These are phyloP conservation scores for Boletus subcaerulescens DNA, from an alignment of 768 basidiomycete genomes.

Conservation along the genomic window DNA sequence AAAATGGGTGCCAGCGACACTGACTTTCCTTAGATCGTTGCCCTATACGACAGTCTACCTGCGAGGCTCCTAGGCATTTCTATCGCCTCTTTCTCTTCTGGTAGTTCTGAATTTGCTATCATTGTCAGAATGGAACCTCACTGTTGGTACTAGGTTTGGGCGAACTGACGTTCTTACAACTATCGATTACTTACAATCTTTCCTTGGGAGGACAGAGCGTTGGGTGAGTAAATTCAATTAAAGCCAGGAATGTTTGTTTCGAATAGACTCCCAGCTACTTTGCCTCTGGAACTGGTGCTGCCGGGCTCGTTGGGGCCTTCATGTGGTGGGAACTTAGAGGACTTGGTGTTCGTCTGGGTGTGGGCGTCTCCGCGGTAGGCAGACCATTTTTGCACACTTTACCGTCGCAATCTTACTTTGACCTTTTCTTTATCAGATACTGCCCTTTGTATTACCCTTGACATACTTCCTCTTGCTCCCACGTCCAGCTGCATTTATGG, in stretches of 20 bases:
- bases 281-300: conserved; percentile 91
- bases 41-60: conserved; percentile 59
- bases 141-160: conserved; percentile 64
- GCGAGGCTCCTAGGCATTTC: conserved; percentile 79
- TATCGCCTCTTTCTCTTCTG: conserved; percentile 85
- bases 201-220: conserved; percentile 76
- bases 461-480: conserved; percentile 81
- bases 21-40: conserved; percentile 59
- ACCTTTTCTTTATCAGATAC: conserved; percentile 44
- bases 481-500: conserved; percentile 46
- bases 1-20: neutral
- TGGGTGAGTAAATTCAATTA: conserved; percentile 47
- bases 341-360: conserved; percentile 78
- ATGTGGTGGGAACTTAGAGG: conserved; percentile 93
- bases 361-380: conserved; percentile 79
- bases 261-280: conserved; percentile 63
- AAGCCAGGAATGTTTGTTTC: neutral
- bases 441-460: conserved; percentile 78
- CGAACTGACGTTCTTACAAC: conserved; percentile 90
- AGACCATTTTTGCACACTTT: neutral
- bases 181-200: conserved; percentile 79
- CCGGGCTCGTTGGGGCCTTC: conserved; percentile 88
- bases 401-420: neutral
- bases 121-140: conserved; percentile 1
- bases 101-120: conserved; percentile 33